Conservation (phyloP, 1,284 basidiomycete genomes). For the Exobasidium rhododendri region DNA sequence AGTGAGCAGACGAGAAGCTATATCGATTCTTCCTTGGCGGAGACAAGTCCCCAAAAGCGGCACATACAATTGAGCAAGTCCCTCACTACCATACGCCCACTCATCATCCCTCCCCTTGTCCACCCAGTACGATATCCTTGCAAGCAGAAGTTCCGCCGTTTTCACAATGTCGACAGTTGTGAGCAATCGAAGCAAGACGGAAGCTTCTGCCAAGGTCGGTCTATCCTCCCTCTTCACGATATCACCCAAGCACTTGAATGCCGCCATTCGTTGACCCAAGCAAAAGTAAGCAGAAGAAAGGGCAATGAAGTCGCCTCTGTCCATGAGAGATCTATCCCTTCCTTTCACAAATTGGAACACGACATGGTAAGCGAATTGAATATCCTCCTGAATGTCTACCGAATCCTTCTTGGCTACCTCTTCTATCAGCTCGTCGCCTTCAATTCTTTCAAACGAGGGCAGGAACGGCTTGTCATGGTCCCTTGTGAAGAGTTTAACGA, state of each 20-base stretch:
- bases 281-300: slow-evolving; percentile 1
- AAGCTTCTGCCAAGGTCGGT: neutral
- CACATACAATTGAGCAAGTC: neutral
- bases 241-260: neutral
- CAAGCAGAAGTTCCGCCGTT: neutral
- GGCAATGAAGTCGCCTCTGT: neutral
- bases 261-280: neutral
- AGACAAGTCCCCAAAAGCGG: neutral
- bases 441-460: neutral
- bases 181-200: neutral
- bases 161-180: neutral
- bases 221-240: neutral
- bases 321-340: neutral
- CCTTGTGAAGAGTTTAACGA: neutral
- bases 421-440: neutral
- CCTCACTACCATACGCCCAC: neutral
- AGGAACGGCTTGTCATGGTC: neutral
- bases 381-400: neutral
- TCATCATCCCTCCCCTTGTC: neutral
- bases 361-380: slow-evolving; percentile 1
- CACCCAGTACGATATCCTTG: neutral
- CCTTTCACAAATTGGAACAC: neutral
- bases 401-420: neutral
- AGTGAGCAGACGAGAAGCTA: neutral
- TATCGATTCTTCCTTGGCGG: neutral